Evolutionary conservation across 352 stramenopile species (phyloP), one percentile per base, ranked within the genome.

Genomic region (Phytophthora sansomeana): DNA sequence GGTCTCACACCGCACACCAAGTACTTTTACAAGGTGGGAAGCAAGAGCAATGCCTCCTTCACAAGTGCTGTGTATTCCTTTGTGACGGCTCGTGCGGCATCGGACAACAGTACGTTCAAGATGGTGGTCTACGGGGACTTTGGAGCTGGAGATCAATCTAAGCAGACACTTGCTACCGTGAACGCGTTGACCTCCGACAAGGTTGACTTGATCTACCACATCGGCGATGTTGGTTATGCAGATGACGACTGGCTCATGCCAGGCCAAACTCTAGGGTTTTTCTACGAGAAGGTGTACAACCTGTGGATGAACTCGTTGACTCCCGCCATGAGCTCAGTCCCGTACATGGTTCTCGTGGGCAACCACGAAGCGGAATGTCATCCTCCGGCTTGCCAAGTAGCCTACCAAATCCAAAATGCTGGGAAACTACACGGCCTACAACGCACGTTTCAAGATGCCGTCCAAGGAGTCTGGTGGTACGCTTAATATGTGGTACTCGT

Each of bases 301-400:
- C 63, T 74, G 32, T 97, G 79, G 74, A 91, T 96, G 79, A 84
- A 87, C 53, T 53, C 72, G 39, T 62, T 93, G 35, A 46, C 78
- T 7, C 67, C 78, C 1, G 48, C 76, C 35, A 88, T 83, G 77
- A 58, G 42, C 26, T 49, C 67, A 9, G 47, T 87, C 17, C 87
- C 89, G 21, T 96, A 94, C 71, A 96, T 96, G 84, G 81, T 91
- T 11, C 39, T 77, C 5, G 67, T 81, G 6, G 89, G 90, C n/a
- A 97, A 97, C 72, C 90, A 97, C 64, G 90, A 97, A 53, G 80
- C 83, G 32, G 87, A 97, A 58, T 96, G 88, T 70, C 85, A 94
- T 65, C 90, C 79, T 19, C 70, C 79, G 6, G 26, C 42, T 5
- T 96, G 89, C 43, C 42, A 75, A 1, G 9, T 88, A 78, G 44